Evolutionary conservation across 2,329 filamentous ascomycete species (phyloP), one percentile per base, ranked within the genome.

Genomic region (Boeremia exigua): DNA sequence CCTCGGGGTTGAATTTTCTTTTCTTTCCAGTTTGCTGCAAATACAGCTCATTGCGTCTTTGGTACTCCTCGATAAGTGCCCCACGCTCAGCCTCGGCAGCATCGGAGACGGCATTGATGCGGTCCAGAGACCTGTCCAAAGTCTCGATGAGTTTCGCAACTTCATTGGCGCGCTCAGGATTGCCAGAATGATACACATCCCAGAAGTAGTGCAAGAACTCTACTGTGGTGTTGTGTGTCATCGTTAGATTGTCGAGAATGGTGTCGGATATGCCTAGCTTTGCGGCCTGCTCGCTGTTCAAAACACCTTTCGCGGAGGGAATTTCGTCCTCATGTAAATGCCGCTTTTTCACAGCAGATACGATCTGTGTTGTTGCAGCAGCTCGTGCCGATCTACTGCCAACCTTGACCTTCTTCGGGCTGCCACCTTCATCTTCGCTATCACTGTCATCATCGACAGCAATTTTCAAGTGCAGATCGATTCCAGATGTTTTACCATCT

Each of bases 121-220:
- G 86, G 56, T 89, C 85, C 52, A 88, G 81, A 0, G 92, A 94
- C 56, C 89, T 86, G 56, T 86, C 85, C 12, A 99, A 82, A 9
- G 92, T 94, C 72, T 96, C 91, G 7, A 90, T 87, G 42, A 97
- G 83, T 59, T 90, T 92, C 6, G 88, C 86, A 12, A 97, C 82
- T 76, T 99, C 94, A 37, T 83, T 82, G 0, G 91, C 91, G 30
- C 91, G 88, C 56, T 91, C 88, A 1, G 90, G 79, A 70, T 97
- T 91, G 12, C 93, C 94, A 0, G 93, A 97, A 25, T 96, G 82
- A 70, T 96, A 99, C 0, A 93, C 87, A 30, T 86, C 84, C 94
- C 94, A 99, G 79, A 99, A 99, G 74, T 98, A 96, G 67, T 94
- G 91, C n/a, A 99, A 80, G 69, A 98, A 99, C 71, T 99, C 95